These are phyloP conservation scores for Colletotrichum tropicicola DNA, from an alignment of 2,329 filamentous ascomycete genomes.

Conservation along the genomic window DNA sequence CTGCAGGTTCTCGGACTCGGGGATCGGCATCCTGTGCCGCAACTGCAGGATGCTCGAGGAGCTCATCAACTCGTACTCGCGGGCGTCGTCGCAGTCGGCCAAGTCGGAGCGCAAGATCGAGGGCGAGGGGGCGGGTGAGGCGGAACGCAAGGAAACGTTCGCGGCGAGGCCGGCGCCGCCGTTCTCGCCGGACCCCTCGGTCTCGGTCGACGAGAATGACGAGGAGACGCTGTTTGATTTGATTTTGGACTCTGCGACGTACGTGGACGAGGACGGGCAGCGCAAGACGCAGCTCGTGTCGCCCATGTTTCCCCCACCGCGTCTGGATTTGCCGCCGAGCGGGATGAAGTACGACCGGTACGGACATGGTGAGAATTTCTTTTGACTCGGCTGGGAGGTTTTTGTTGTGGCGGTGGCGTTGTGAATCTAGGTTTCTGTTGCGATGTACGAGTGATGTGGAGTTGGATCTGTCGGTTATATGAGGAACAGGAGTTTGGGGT, in stretches of 20 bases:
- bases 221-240: constrained; percentile 27
- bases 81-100: constrained; percentile 12
- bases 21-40: constrained; percentile 21
- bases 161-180: not conserved
- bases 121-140: not conserved
- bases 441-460: too few species aligned
- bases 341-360: not conserved
- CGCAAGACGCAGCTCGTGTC: not conserved
- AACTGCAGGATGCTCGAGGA: constrained; percentile 27
- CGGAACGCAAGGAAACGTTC: not conserved
- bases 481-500: too few species aligned
- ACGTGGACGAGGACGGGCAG: constrained; percentile 14
- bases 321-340: not conserved
- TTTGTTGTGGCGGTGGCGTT: not conserved
- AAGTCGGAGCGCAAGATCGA: not conserved
- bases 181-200: constrained; percentile 1
- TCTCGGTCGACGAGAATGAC: constrained; percentile 17
- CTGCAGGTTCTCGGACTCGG: constrained; percentile 26
- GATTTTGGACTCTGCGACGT: constrained; percentile 23
- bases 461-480: not conserved
- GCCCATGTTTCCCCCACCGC: constrained; percentile 16
- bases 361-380: constrained; percentile 3
- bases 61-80: constrained; percentile 25
- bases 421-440: not conserved
- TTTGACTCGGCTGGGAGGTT: constrained; percentile 5